A percentile compares a stretch with the other conserved stretches of the same genome.
Evolutionary conservation across 768 basidiomycete species (phyloP).

Genomic region (Xerocomellus chrysenteron): DNA sequence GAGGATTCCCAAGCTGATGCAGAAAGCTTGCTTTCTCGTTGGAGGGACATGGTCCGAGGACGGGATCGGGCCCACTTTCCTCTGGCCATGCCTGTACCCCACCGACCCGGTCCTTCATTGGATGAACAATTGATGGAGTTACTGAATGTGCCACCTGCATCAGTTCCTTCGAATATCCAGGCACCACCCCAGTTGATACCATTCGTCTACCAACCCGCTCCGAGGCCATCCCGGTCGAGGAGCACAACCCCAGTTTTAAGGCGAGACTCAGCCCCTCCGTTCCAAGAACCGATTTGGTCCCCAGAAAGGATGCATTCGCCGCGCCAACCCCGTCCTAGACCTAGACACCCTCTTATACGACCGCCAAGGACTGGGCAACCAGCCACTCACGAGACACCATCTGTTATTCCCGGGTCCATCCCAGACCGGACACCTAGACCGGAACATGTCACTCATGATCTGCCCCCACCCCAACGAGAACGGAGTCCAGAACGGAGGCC

Average conservation of each 20-base stretch:
- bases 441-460: neutral
- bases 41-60: conserved; percentile 26
- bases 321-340: conserved; percentile 3
- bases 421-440: conserved; percentile 9
- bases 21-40: conserved; percentile 28
- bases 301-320: conserved; percentile 20
- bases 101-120: conserved; percentile 48
- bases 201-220: conserved; percentile 53
- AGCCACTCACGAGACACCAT: neutral
- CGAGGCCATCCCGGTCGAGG: conserved; percentile 37
- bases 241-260: conserved; percentile 40
- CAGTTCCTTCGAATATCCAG: conserved; percentile 40
- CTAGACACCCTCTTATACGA: conserved; percentile 9
- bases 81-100: conserved; percentile 45
- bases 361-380: neutral
- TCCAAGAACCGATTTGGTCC: conserved; percentile 22
- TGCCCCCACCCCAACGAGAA: conserved; percentile 14
- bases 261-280: conserved; percentile 26
- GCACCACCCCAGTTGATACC: conserved; percentile 54
- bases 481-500: conserved; percentile 24
- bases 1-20: conserved; percentile 26
- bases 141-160: conserved; percentile 45
- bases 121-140: conserved; percentile 62
- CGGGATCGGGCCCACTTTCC: conserved; percentile 30
- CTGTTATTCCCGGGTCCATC: conserved; percentile 10